These are phyloP conservation scores for Cladosporium colombiae DNA, from an alignment of 2,329 filamentous ascomycete genomes.

Conservation along the genomic window DNA sequence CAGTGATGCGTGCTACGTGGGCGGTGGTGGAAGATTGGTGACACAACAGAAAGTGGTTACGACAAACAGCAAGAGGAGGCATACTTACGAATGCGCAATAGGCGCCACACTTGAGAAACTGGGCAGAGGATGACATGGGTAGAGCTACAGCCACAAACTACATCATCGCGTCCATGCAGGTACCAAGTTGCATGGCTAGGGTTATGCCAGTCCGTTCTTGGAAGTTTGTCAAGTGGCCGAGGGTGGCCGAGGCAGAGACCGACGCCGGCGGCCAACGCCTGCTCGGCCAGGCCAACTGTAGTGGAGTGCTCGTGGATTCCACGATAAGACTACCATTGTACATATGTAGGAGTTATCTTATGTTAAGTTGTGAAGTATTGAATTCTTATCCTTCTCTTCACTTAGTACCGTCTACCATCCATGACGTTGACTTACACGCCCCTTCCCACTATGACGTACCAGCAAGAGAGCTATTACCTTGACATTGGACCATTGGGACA, in stretches of 20 bases:
- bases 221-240: background rate
- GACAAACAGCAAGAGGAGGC: background rate
- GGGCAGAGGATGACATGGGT: slow-evolving; percentile 10
- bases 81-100: background rate
- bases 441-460: slow-evolving; percentile 20
- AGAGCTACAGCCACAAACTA: slow-evolving; percentile 18
- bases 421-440: slow-evolving; percentile 5
- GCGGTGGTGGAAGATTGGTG: background rate
- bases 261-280: slow-evolving; percentile 10
- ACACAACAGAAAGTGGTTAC: background rate
- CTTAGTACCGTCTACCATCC: background rate
- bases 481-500: slow-evolving; percentile 49
- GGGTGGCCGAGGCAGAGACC: background rate
- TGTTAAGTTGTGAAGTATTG: background rate
- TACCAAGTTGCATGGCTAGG: slow-evolving; percentile 6
- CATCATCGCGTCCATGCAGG: slow-evolving; percentile 17
- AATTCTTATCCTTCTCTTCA: background rate
- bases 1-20: background rate
- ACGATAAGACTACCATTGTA: background rate
- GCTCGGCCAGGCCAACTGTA: background rate
- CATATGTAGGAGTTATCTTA: background rate
- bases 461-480: slow-evolving; percentile 33
- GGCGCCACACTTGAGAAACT: slow-evolving; percentile 9
- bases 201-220: background rate
- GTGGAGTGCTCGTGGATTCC: background rate